Percentiles rank a stretch among this genome's conserved stretches.
These are phyloP conservation scores for Aspergillus phoenicis DNA, from an alignment of 2,329 filamentous ascomycete species.

Conservation along the genomic window DNA sequence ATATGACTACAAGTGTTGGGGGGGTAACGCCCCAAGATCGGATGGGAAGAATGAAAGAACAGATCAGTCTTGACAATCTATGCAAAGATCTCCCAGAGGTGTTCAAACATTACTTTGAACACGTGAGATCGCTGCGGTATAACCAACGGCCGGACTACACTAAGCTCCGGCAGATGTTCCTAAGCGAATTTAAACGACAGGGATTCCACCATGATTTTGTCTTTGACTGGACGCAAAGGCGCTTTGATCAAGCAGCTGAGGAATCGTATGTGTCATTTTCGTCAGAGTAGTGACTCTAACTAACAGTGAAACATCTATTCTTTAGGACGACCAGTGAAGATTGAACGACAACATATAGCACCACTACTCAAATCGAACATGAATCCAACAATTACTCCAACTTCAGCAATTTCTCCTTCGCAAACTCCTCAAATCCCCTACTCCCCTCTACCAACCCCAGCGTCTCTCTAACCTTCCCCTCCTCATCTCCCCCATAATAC, in stretches of 20 bases:
- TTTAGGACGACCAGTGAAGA: no score
- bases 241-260: background rate
- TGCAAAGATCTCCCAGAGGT: background rate
- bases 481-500: constrained; percentile 39
- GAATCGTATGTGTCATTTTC: no score
- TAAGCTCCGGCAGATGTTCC: background rate
- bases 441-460: constrained; percentile 31
- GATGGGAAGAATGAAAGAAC: background rate
- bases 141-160: constrained; percentile 1
- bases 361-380: background rate
- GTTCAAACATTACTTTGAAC: background rate
- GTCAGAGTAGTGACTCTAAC: no score
- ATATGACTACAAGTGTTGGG: background rate
- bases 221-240: constrained; percentile 2
- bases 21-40: background rate
- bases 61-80: background rate
- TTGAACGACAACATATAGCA: background rate
- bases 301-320: no score
- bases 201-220: background rate
- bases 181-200: background rate
- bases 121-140: background rate
- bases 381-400: background rate
- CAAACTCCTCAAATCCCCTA: constrained; percentile 43
- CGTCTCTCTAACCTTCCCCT: constrained; percentile 36
- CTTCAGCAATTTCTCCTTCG: constrained; percentile 8